Conservation (phyloP, 768 basidiomycete genomes). For the Coprinopsis strossmayeri region DNA sequence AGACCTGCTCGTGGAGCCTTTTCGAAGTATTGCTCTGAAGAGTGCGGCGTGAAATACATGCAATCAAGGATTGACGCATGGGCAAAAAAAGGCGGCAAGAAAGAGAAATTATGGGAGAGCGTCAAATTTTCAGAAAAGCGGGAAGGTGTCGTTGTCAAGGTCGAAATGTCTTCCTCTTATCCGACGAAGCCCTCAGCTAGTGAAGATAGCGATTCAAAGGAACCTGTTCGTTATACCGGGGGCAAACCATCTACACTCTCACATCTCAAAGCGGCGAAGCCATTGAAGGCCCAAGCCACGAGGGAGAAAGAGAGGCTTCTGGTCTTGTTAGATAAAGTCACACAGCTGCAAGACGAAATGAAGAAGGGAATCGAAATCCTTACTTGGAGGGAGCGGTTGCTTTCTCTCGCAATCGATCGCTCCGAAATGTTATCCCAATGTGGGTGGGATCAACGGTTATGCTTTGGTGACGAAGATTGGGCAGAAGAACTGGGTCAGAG, state of each 20-base stretch:
- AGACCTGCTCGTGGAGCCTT: slow-evolving; percentile 75
- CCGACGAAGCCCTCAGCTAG: no score
- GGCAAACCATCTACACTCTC: slow-evolving; percentile 10
- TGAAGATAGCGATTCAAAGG: slow-evolving; percentile 18
- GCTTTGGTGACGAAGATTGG: slow-evolving; percentile 79
- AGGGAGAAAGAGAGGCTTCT: slow-evolving; percentile 54
- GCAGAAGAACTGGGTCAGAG: slow-evolving; percentile 52
- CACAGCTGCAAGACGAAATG: slow-evolving; percentile 54
- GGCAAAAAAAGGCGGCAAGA: slow-evolving; percentile 56
- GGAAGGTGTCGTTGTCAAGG: slow-evolving; percentile 60
- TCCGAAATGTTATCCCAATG: slow-evolving; percentile 64
- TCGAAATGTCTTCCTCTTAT: slow-evolving; percentile 16
- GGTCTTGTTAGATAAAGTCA: slow-evolving; percentile 46
- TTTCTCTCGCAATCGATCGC: slow-evolving; percentile 61
- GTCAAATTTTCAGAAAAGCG: slow-evolving; percentile 65
- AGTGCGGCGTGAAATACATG: slow-evolving; percentile 77
- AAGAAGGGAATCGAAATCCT: slow-evolving; percentile 67
- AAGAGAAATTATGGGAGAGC: slow-evolving; percentile 63
- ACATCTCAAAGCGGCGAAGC: slow-evolving; percentile 7
- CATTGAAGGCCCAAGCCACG: slow-evolving; percentile 40
- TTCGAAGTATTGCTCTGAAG: slow-evolving; percentile 90
- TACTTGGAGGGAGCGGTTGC: slow-evolving; percentile 61
- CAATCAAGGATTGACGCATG: slow-evolving; percentile 55
- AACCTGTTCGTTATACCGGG: slow-evolving; percentile 10
- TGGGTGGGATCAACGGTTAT: slow-evolving; percentile 85